phyloP scores from a whole-genome alignment of 345 rosid species.

The Brassica cretica region DNA sequence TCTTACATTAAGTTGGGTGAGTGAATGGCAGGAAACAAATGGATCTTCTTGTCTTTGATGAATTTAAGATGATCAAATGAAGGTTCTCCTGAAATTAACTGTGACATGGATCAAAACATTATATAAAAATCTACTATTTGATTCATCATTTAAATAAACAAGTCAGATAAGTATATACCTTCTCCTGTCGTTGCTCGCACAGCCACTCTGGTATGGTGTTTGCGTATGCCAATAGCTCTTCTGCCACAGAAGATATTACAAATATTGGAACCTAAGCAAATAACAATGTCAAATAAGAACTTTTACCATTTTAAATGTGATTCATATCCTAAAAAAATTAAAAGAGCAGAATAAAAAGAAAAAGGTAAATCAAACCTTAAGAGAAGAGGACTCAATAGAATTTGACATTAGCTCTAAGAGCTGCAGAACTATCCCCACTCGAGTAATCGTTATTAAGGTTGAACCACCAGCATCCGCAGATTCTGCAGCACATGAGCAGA shows the following conservation, averaged over 20 bases:
- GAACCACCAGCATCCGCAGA: slow-evolving; percentile 77
- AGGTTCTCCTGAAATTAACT: slow-evolving; percentile 85
- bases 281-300: neutral
- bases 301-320: neutral
- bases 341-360: neutral
- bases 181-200: slow-evolving; percentile 72
- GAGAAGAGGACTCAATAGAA: slow-evolving; percentile 53
- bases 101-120: slow-evolving; percentile 41
- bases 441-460: slow-evolving; percentile 60
- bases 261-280: slow-evolving; percentile 71
- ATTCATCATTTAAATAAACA: slow-evolving; percentile 1
- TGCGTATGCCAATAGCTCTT: slow-evolving; percentile 71
- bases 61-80: slow-evolving; percentile 64
- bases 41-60: slow-evolving; percentile 60
- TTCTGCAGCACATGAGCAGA: slow-evolving; percentile 61
- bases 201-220: slow-evolving; percentile 86
- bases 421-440: slow-evolving; percentile 61
- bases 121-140: neutral
- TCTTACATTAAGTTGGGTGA: slow-evolving; percentile 75
- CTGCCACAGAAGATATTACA: slow-evolving; percentile 72
- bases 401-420: slow-evolving; percentile 62
- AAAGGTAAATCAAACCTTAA: slow-evolving; percentile 40
- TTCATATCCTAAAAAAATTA: slow-evolving; percentile 1
- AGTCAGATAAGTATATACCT: slow-evolving; percentile 50
- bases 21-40: slow-evolving; percentile 68